Evolutionary conservation across 371 early-diverging fungal species (phyloP).

Genomic region (Mortierella sp.): DNA sequence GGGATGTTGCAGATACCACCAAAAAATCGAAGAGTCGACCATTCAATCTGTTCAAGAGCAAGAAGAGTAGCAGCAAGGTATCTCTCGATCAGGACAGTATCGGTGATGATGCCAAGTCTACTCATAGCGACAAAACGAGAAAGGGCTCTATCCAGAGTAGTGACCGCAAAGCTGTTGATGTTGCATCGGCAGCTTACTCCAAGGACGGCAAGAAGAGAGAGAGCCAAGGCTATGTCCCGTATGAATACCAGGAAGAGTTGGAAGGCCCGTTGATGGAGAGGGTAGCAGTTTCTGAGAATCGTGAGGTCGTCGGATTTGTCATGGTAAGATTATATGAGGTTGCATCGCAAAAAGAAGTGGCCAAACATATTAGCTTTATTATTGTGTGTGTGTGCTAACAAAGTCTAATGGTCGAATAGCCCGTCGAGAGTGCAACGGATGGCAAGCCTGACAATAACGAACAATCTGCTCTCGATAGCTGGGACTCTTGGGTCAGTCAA

Average conservation of each 20-base stretch:
- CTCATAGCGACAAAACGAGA: conserved; percentile 19
- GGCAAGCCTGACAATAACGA: conserved; percentile 9
- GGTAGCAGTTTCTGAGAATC: conserved; percentile 34
- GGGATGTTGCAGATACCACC: background rate
- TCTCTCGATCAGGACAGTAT: conserved; percentile 3
- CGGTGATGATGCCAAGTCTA: conserved; percentile 23
- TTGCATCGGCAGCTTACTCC: background rate
- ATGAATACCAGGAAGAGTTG: conserved; percentile 54
- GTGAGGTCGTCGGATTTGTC: conserved; percentile 44
- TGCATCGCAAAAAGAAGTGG: background rate
- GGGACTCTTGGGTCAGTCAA: conserved; percentile 56
- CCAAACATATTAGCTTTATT: background rate
- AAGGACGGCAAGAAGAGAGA: conserved; percentile 26
- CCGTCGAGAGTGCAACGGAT: conserved; percentile 22
- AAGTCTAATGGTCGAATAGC: conserved; percentile 19
- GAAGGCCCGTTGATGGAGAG: conserved; percentile 54
- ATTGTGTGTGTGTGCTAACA: background rate
- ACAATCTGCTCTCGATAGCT: conserved; percentile 30
- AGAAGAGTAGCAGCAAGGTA: conserved; percentile 29
- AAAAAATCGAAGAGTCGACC: conserved; percentile 27
- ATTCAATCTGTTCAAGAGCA: conserved; percentile 45
- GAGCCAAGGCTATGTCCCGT: conserved; percentile 47
- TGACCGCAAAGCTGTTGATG: conserved; percentile 6
- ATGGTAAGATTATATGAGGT: conserved; percentile 31
- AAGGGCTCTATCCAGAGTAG: conserved; percentile 29